phyloP scores from a whole-genome alignment of 2,329 filamentous ascomycete species.

The Hypoxylon sp. region DNA sequence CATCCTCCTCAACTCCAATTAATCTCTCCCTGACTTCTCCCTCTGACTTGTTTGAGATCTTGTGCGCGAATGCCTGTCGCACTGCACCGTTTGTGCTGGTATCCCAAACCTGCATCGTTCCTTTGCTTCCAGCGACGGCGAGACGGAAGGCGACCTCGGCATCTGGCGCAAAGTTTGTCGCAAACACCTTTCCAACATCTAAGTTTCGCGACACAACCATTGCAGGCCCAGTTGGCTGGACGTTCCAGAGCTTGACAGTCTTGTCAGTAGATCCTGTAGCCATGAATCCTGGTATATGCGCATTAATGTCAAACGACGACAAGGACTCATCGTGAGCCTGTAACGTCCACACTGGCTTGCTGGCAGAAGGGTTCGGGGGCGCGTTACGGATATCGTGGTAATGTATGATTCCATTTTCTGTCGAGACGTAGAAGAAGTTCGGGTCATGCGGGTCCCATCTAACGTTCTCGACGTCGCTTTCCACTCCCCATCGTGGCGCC shows the following conservation, averaged over 20 bases:
- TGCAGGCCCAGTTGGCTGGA: slow-evolving; percentile 82
- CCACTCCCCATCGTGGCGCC: slow-evolving; percentile 89
- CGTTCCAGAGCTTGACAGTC: slow-evolving; percentile 97
- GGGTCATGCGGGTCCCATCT: slow-evolving; percentile 93
- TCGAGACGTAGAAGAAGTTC: slow-evolving; percentile 96
- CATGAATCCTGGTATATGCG: slow-evolving; percentile 90
- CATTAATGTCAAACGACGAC: slow-evolving; percentile 93
- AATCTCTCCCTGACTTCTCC: slow-evolving; percentile 81
- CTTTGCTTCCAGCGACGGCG: slow-evolving; percentile 94
- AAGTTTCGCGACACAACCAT: slow-evolving; percentile 94
- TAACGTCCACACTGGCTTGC: slow-evolving; percentile 92
- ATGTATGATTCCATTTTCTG: slow-evolving; percentile 91
- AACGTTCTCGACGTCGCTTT: slow-evolving; percentile 94
- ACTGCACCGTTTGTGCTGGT: slow-evolving; percentile 93
- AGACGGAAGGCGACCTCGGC: slow-evolving; percentile 91
- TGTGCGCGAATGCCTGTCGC: slow-evolving; percentile 83
- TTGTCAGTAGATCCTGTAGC: slow-evolving; percentile 95
- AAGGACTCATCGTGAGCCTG: slow-evolving; percentile 96
- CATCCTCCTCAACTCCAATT: slow-evolving; percentile 78
- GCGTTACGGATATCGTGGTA: slow-evolving; percentile 89
- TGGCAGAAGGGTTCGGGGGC: slow-evolving; percentile 78
- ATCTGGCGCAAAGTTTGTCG: slow-evolving; percentile 90
- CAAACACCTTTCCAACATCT: slow-evolving; percentile 95
- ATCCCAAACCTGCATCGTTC: slow-evolving; percentile 94
- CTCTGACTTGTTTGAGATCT: slow-evolving; percentile 70